A percentile compares a stretch with the other conserved stretches of the same genome.
Conservation (phyloP, 2,329 filamentous ascomycete species). For the Nothopassalora personata region DNA sequence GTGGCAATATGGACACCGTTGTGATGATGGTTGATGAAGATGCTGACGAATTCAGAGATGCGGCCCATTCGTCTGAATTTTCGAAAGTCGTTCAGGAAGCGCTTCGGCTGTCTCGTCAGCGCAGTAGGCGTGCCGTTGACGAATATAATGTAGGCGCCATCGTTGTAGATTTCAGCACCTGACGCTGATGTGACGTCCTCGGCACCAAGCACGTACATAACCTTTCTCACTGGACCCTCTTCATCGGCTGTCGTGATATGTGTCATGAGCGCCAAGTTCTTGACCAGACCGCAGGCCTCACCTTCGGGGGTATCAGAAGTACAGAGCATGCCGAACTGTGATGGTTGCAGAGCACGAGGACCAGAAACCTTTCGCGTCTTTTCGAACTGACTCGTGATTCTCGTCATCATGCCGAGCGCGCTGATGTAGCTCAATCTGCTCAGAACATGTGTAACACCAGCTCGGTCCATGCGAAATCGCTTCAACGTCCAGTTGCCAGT, state of each 20-base stretch:
- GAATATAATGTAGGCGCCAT: slow-evolving; percentile 83
- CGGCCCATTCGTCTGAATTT: slow-evolving; percentile 81
- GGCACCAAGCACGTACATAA: slow-evolving; percentile 80
- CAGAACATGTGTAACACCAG: slow-evolving; percentile 92
- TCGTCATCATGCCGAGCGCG: slow-evolving; percentile 98
- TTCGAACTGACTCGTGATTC: slow-evolving; percentile 97
- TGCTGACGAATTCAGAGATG: slow-evolving; percentile 84
- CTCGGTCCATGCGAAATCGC: slow-evolving; percentile 97
- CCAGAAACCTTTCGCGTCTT: slow-evolving; percentile 97
- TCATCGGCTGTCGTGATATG: slow-evolving; percentile 97
- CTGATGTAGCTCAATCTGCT: slow-evolving; percentile 95
- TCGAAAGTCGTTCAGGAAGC: slow-evolving; percentile 79
- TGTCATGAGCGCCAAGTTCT: slow-evolving; percentile 97
- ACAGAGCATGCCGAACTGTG: slow-evolving; percentile 97
- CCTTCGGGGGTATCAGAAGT: slow-evolving; percentile 97
- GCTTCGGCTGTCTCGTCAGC: slow-evolving; percentile 76
- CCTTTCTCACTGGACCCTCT: slow-evolving; percentile 79
- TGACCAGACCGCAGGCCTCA: slow-evolving; percentile 94
- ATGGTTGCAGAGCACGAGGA: slow-evolving; percentile 90
- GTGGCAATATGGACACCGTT: slow-evolving; percentile 62
- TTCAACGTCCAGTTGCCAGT: slow-evolving; percentile 98
- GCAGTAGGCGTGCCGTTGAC: slow-evolving; percentile 94
- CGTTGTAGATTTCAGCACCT: slow-evolving; percentile 79
- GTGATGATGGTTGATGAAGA: slow-evolving; percentile 22
- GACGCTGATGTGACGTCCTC: slow-evolving; percentile 74